Percentiles rank a stretch among this genome's conserved stretches.
These are phyloP conservation scores for Neurospora sp. DNA, from an alignment of 495 filamentous ascomycete genomes.

Conservation along the genomic window DNA sequence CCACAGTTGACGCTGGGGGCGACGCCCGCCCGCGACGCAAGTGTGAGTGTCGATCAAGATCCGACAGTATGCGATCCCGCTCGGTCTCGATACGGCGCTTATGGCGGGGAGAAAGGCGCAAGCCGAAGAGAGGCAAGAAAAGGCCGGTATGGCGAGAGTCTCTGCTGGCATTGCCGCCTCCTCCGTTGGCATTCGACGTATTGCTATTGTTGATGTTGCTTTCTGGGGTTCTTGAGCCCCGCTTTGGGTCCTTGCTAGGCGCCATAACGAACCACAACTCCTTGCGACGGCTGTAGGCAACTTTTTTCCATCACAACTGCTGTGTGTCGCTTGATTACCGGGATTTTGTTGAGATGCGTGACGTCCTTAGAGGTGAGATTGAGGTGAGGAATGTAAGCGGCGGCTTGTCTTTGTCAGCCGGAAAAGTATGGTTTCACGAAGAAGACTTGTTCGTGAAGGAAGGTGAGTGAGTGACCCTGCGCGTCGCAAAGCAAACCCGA, in stretches of 20 bases:
- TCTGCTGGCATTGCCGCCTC: background rate
- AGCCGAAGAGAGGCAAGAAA: background rate
- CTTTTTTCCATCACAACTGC: background rate
- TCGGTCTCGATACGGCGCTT: background rate
- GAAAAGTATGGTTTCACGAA: background rate
- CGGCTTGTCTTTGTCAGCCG: background rate
- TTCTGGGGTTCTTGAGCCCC: background rate
- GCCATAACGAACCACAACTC: background rate
- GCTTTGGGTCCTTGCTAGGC: background rate
- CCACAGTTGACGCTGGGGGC: background rate
- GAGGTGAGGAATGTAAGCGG: background rate
- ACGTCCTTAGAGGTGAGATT: background rate
- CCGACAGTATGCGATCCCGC: background rate
- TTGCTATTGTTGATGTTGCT: background rate
- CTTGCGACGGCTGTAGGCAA: background rate
- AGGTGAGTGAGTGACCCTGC: background rate
- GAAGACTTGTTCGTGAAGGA: background rate
- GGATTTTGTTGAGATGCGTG: background rate
- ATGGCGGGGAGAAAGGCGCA: background rate
- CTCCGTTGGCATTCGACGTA: background rate
- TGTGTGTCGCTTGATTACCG: background rate
- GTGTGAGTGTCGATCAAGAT: background rate
- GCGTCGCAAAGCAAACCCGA: background rate
- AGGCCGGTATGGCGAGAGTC: background rate
- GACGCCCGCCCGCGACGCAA: background rate